Percentiles rank a stretch among this genome's conserved stretches.
Conservation (phyloP, 1,284 basidiomycete species). For the Pholiota adiposa region DNA sequence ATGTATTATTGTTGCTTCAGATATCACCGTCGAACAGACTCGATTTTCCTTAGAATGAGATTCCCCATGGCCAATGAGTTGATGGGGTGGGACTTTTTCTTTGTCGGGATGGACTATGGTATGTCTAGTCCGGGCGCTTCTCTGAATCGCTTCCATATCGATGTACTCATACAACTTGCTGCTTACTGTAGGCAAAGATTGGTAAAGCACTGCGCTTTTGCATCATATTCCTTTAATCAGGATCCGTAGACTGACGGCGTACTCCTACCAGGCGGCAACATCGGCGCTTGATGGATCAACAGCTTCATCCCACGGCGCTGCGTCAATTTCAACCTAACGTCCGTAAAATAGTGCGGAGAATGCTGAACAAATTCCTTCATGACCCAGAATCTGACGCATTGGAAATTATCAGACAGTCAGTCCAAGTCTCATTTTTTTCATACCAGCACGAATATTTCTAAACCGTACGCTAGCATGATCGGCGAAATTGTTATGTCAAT, state of each 20-base stretch:
- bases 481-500: slow-evolving; percentile 30
- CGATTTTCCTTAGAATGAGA: slow-evolving; percentile 14
- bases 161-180: too few species aligned
- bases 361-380: slow-evolving; percentile 26
- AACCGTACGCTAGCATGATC: slow-evolving; percentile 25
- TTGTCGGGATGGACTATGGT: slow-evolving; percentile 31
- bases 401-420: slow-evolving; percentile 29
- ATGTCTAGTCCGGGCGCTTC: not conserved
- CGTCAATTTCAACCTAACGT: slow-evolving; percentile 22
- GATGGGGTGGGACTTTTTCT: slow-evolving; percentile 20
- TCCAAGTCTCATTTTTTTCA: not conserved
- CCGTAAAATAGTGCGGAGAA: slow-evolving; percentile 17
- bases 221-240: too few species aligned
- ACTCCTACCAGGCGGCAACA: slow-evolving; percentile 6
- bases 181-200: too few species aligned
- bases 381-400: slow-evolving; percentile 27
- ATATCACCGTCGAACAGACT: not conserved
- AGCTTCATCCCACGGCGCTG: slow-evolving; percentile 19
- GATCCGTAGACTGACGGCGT: too few species aligned
- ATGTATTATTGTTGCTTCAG: not conserved
- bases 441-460: not conserved
- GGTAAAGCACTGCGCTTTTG: too few species aligned
- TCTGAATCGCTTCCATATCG: not conserved
- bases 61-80: slow-evolving; percentile 34
- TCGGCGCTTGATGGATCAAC: slow-evolving; percentile 14